Base-by-base conservation (phyloP, 2,329 filamentous ascomycete species). In the Alternaria longipes region DNA sequence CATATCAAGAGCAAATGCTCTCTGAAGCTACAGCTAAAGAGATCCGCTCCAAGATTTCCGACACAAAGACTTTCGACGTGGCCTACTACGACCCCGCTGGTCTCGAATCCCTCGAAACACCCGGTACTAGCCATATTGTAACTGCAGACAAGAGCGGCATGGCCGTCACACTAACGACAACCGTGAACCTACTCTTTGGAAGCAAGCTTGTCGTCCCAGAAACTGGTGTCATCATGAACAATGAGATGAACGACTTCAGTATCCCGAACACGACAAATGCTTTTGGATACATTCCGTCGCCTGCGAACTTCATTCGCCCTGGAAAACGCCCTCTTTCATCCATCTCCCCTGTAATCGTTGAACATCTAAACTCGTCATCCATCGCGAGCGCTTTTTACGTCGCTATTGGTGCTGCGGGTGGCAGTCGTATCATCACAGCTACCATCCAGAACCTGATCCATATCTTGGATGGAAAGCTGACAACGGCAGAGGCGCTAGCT, bases 131-230 rank as follows among this genome's bases (percentile, higher is more conserved):
- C 18, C 91, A 93, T 68, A 81, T 94, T 8, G 88, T 91, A 0
- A 84, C 91, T 0, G 88, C 90, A 0, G 94, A 97, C 76, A 78
- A 79, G 8, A 84, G 85, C 0, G 94, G 94, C 7, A 83, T 97
- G 77, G 89, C 93, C 2, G 86, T 96, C 36, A 90, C 91, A 1
- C 84, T 93, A 12, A 97, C 94, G 0, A 95, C 93, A 1, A 97
- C 94, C 0, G 83, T 97, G 58, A 97, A 97, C 78, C 84, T 95
- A 5, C 84, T 95, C 3, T 98, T 97, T 70, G 94, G 94, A 46
- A 90, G 89, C 28, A 84, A 88, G 20, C 78, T 97, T 65, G 88
- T 97, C 79, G 90, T 94, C 1, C 92, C 93, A 0, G 86, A 90
- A 68, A 94, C 93, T 0, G 94, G 94, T 18, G 85, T 97, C 59